phyloP scores from a whole-genome alignment of 306 rosid species.

The Purshia tridentata region DNA sequence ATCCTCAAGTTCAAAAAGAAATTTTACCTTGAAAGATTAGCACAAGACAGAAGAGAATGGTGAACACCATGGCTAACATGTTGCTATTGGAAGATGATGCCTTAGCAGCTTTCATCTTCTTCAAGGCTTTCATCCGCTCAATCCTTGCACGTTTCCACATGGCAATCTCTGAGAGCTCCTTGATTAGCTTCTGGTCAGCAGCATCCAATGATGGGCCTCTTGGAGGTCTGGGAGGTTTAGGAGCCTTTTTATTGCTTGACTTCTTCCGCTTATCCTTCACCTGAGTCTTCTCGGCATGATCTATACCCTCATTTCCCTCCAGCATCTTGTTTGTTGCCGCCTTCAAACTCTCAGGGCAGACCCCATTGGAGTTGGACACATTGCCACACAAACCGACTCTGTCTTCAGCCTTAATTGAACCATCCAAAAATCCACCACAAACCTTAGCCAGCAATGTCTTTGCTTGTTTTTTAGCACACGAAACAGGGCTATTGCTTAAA shows the following conservation, averaged over 20 bases:
- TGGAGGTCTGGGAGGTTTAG: slow-evolving; percentile 95
- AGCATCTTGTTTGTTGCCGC: slow-evolving; percentile 37
- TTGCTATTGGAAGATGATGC: slow-evolving; percentile 48
- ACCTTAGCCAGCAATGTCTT: slow-evolving; percentile 40
- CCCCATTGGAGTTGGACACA: slow-evolving; percentile 32
- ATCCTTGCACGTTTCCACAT: slow-evolving; percentile 76
- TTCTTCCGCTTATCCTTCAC: slow-evolving; percentile 75
- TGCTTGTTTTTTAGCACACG: slow-evolving; percentile 33
- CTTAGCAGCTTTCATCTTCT: slow-evolving; percentile 73
- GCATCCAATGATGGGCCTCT: slow-evolving; percentile 79
- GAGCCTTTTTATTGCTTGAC: slow-evolving; percentile 59
- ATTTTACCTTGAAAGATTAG: slow-evolving; percentile 73
- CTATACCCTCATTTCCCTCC: slow-evolving; percentile 29
- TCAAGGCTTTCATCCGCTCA: slow-evolving; percentile 75
- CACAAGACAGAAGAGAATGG: slow-evolving; percentile 75
- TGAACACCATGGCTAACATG: slow-evolving; percentile 64
- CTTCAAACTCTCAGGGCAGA: slow-evolving; percentile 34
- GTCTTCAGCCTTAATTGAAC: slow-evolving; percentile 38
- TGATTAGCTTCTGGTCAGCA: slow-evolving; percentile 70
- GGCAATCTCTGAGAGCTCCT: slow-evolving; percentile 79
- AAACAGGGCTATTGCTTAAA: slow-evolving; percentile 38
- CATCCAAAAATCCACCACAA: slow-evolving; percentile 52
- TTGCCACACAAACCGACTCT: slow-evolving; percentile 41
- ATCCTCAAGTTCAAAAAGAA: neutral
- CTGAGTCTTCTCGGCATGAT: slow-evolving; percentile 34